These are phyloP conservation scores for Diospyros lotus DNA, from an alignment of 148 eudicot genomes.

Conservation along the genomic window DNA sequence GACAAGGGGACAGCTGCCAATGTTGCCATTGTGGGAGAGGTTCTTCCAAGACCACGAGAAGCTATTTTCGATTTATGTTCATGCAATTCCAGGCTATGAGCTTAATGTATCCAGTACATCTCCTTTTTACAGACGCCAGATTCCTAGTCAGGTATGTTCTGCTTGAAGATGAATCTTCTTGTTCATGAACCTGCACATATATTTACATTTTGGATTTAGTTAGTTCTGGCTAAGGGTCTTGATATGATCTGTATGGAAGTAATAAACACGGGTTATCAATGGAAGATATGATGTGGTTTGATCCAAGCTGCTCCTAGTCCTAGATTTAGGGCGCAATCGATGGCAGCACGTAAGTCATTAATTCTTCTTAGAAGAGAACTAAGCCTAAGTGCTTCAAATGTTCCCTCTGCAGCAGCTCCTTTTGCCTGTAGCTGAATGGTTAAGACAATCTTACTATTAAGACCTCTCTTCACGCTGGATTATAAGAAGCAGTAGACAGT, in stretches of 20 bases:
- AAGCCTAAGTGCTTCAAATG: too few species aligned
- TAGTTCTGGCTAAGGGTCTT: neutral
- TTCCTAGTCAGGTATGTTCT: slow-evolving; percentile 61
- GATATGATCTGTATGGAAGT: neutral
- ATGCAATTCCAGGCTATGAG: slow-evolving; percentile 48
- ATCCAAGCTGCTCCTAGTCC: neutral
- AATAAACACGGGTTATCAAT: neutral
- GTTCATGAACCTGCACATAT: neutral
- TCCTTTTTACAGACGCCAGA: slow-evolving; percentile 56
- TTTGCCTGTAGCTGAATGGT: too few species aligned
- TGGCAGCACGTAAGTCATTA: neutral
- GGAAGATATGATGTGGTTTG: neutral
- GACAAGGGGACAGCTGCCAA: slow-evolving; percentile 64
- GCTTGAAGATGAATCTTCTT: neutral
- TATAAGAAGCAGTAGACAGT: too few species aligned
- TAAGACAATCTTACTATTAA: too few species aligned
- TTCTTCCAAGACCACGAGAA: slow-evolving; percentile 59
- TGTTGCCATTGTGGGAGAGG: slow-evolving; percentile 77
- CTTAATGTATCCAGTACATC: slow-evolving; percentile 49
- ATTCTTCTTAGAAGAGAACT: too few species aligned
- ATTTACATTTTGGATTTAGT: neutral
- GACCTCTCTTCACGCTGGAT: too few species aligned
- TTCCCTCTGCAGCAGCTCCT: too few species aligned
- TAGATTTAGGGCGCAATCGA: too few species aligned
- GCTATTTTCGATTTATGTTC: slow-evolving; percentile 63